These are phyloP conservation scores for Jimgerdemannia flammicorona DNA, from an alignment of 192 early-diverging fungal species.

Conservation along the genomic window DNA sequence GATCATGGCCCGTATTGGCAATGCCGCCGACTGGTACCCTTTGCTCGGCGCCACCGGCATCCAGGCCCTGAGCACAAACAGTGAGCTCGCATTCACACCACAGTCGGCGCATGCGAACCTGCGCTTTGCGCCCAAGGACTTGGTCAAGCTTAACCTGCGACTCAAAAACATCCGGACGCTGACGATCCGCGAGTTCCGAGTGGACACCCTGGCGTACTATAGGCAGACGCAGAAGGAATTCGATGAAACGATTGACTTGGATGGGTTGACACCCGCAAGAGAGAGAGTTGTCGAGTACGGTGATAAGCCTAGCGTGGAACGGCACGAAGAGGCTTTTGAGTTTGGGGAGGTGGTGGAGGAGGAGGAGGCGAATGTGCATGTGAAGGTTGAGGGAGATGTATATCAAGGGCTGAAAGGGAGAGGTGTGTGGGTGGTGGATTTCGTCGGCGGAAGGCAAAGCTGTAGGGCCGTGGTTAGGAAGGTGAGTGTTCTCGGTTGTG, in stretches of 20 bases:
- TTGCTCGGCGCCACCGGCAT: neutral
- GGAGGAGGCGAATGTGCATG: neutral
- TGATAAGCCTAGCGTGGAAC: constrained; percentile 6
- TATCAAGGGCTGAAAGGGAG: constrained; percentile 32
- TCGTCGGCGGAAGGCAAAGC: constrained; percentile 37
- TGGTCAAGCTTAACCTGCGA: constrained; percentile 21
- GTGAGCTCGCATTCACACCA: neutral
- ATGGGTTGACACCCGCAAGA: constrained; percentile 42
- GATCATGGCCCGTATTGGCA: constrained; percentile 18
- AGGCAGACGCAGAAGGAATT: constrained; percentile 11
- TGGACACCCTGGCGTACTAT: constrained; percentile 41
- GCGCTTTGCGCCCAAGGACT: constrained; percentile 17
- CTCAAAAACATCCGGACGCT: constrained; percentile 38
- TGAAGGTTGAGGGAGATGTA: constrained; percentile 8
- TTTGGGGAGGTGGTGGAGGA: constrained; percentile 18
- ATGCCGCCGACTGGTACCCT: constrained; percentile 21
- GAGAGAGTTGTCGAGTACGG: constrained; percentile 20
- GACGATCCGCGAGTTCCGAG: constrained; percentile 37
- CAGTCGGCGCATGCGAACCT: constrained; percentile 9
- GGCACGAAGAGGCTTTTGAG: constrained; percentile 19
- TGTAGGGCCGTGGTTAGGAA: constrained; percentile 37
- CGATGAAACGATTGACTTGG: neutral
- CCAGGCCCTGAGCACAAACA: neutral
- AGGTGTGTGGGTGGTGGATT: constrained; percentile 45
- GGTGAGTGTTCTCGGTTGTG: constrained; percentile 12